These are phyloP conservation scores for Colletotrichum noveboracense DNA, from an alignment of 2,329 filamentous ascomycete species.

Conservation along the genomic window DNA sequence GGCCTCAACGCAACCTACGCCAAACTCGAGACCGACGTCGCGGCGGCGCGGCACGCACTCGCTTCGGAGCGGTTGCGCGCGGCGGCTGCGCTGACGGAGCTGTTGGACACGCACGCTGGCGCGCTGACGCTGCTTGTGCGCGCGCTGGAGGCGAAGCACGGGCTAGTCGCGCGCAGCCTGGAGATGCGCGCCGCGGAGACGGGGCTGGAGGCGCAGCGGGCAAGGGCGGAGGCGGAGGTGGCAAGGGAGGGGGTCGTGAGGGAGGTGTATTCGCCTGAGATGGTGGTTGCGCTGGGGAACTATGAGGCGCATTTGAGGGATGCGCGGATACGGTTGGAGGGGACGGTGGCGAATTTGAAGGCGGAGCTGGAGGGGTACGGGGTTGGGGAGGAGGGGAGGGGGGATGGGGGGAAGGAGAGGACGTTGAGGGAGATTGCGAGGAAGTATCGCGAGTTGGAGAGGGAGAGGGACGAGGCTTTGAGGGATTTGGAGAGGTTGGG, in stretches of 20 bases:
- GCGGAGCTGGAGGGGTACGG: slow-evolving; percentile 56
- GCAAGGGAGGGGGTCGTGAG: slow-evolving; percentile 38
- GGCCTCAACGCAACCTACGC: slow-evolving; percentile 47
- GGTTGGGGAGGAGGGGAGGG: slow-evolving; percentile 37
- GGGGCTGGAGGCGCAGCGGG: slow-evolving; percentile 46
- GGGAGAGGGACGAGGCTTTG: slow-evolving; percentile 54
- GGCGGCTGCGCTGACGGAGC: slow-evolving; percentile 37
- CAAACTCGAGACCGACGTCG: slow-evolving; percentile 38
- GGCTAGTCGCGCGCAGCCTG: slow-evolving; percentile 53
- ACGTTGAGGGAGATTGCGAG: slow-evolving; percentile 59
- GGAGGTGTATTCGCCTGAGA: slow-evolving; percentile 52
- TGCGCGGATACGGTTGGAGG: slow-evolving; percentile 48
- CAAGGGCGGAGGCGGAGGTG: slow-evolving; percentile 41
- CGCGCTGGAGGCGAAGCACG: slow-evolving; percentile 60
- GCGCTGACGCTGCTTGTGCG: slow-evolving; percentile 50
- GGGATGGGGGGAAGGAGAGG: slow-evolving; percentile 47
- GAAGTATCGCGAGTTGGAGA: slow-evolving; percentile 54
- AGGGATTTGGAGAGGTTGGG: slow-evolving; percentile 48
- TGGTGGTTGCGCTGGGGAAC: slow-evolving; percentile 45
- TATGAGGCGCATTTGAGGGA: slow-evolving; percentile 57
- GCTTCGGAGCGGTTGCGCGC: slow-evolving; percentile 42
- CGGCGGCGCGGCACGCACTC: slow-evolving; percentile 36
- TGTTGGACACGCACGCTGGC: slow-evolving; percentile 45
- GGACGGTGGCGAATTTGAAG: slow-evolving; percentile 44
- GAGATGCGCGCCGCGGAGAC: slow-evolving; percentile 55